phyloP scores from a whole-genome alignment of 805 yeast species.

The Yarrowia divulgata region DNA sequence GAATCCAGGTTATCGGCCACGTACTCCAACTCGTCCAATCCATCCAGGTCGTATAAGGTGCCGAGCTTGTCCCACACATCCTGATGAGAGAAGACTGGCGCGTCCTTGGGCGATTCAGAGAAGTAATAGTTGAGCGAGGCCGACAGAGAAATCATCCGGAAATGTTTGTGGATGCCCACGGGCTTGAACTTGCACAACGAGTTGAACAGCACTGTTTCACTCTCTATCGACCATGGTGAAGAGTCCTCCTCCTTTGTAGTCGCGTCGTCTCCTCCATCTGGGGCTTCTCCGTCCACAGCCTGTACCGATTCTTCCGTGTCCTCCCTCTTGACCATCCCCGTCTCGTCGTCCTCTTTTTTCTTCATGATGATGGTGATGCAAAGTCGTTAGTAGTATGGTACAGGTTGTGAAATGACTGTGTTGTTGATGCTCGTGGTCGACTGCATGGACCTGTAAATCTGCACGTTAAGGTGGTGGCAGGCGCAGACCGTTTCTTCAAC shows the following conservation, averaged over 20 bases:
- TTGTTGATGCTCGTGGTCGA: neutral
- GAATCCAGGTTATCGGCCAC: slow-evolving; percentile 28
- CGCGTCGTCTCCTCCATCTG: no score
- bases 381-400: neutral
- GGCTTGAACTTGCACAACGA: slow-evolving; percentile 73
- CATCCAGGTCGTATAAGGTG: slow-evolving; percentile 62
- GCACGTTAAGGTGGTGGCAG: neutral
- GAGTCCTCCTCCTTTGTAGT: neutral
- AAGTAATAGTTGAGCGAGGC: slow-evolving; percentile 48
- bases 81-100: slow-evolving; percentile 52
- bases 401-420: neutral
- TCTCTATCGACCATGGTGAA: slow-evolving; percentile 61
- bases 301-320: neutral
- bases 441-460: neutral
- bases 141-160: slow-evolving; percentile 48
- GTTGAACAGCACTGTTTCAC: slow-evolving; percentile 66
- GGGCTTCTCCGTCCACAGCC: neutral
- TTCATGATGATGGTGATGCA: slow-evolving; percentile 1
- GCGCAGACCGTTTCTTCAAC: neutral
- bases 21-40: slow-evolving; percentile 61
- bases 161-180: slow-evolving; percentile 59
- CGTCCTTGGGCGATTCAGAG: slow-evolving; percentile 43
- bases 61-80: slow-evolving; percentile 67
- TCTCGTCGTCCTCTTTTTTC: slow-evolving; percentile 6
- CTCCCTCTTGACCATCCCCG: slow-evolving; percentile 16